Conservation (phyloP, 2,329 filamentous ascomycete species). For the Clarireedia homoeocarpa region DNA sequence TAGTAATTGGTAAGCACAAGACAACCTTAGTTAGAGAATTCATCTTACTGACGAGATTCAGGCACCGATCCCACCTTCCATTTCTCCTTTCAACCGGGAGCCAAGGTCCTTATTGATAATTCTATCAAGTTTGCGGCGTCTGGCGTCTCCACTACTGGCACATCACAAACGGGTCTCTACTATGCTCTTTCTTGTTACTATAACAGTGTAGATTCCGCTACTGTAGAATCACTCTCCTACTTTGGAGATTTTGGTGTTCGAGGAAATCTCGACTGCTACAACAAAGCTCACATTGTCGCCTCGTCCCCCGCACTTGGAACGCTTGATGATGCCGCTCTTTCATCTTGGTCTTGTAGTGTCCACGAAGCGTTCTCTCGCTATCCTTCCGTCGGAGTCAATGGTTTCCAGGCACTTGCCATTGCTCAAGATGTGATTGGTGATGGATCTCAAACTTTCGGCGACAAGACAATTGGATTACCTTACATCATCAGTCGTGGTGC, state of each 20-base stretch:
- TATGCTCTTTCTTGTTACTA: constrained; percentile 38
- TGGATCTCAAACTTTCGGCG: constrained; percentile 31
- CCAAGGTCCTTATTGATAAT: constrained; percentile 33
- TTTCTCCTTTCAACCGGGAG: constrained; percentile 21
- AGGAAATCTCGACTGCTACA: constrained; percentile 34
- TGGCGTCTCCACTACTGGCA: constrained; percentile 16
- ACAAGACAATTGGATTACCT: constrained; percentile 33
- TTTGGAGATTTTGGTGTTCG: constrained; percentile 35
- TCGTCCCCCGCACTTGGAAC: constrained; percentile 28
- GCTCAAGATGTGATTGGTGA: constrained; percentile 31
- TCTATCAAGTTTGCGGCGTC: constrained; percentile 32
- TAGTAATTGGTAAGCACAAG: constrained; percentile 32
- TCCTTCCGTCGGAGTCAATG: constrained; percentile 29
- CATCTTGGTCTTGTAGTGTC: constrained; percentile 36
- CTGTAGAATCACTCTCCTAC: constrained; percentile 25
- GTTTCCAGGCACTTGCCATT: constrained; percentile 35
- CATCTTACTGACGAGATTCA: background rate
- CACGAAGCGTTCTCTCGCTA: constrained; percentile 35
- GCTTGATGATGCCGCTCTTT: constrained; percentile 32
- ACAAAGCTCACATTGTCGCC: constrained; percentile 35
- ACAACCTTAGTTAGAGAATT: background rate
- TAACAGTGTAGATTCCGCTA: constrained; percentile 21
- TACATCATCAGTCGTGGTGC: constrained; percentile 37
- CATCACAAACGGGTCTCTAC: constrained; percentile 32
- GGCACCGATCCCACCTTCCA: constrained; percentile 28